Evolutionary conservation across 257 asterid species (phyloP).

Genomic region (Anisodus tanguticus): DNA sequence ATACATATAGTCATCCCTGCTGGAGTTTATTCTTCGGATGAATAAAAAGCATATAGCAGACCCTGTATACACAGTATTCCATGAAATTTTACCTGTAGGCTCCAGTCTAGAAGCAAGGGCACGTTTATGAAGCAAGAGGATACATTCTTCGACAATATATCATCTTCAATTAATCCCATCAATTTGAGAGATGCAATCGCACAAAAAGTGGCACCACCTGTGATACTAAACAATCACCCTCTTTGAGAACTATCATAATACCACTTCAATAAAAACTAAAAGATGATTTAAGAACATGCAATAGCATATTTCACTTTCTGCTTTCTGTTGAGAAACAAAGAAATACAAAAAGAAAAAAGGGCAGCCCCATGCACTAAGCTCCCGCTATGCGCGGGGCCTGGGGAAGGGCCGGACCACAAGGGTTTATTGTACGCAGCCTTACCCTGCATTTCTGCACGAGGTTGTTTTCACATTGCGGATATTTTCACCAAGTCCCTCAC

Average conservation of each 20-base stretch:
- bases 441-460: too few relatives aligned
- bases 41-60: neutral
- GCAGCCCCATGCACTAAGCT: too few relatives aligned
- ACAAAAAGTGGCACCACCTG: slow-evolving; percentile 99
- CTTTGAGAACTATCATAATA: slow-evolving; percentile 50
- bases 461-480: too few relatives aligned
- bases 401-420: too few relatives aligned
- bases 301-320: neutral
- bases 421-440: too few relatives aligned
- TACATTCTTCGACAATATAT: slow-evolving; percentile 48
- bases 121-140: slow-evolving; percentile 55
- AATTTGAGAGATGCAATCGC: slow-evolving; percentile 94
- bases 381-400: too few relatives aligned
- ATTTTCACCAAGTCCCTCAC: too few relatives aligned
- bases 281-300: neutral
- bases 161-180: slow-evolving; percentile 87
- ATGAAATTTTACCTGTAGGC: slow-evolving; percentile 70
- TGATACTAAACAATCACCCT: slow-evolving; percentile 65
- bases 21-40: neutral
- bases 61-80: neutral
- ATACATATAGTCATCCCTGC: neutral
- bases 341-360: neutral
- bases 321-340: neutral
- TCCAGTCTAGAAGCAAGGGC: slow-evolving; percentile 83
- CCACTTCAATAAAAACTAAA: neutral